Evolutionary conservation across 441 rosid genomes (phyloP).

Genomic region (Flueggea neowawraea): DNA sequence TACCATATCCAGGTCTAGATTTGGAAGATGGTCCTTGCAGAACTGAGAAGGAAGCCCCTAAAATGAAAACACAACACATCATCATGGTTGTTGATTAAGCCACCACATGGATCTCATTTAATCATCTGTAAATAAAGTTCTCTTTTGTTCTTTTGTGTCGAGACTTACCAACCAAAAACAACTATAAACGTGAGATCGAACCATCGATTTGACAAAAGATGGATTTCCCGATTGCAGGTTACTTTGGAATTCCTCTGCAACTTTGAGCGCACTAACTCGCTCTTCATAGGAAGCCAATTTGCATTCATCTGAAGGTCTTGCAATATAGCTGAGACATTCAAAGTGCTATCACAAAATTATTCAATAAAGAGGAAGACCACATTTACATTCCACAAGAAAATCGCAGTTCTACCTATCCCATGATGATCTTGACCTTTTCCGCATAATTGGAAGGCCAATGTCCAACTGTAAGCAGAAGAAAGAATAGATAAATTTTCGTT

Average conservation of each 20-base stretch:
- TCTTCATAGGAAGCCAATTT: constrained; percentile 49
- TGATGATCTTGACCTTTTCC: constrained; percentile 34
- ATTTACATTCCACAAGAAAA: background rate
- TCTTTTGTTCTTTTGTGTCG: background rate
- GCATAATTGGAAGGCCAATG: constrained; percentile 15
- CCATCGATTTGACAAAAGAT: constrained; percentile 59
- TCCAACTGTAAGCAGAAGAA: constrained; percentile 23
- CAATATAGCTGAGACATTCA: constrained; percentile 33
- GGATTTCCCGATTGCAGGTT: constrained; percentile 39
- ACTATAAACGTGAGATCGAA: constrained; percentile 70
- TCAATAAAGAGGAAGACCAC: too few species aligned
- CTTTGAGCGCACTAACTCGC: constrained; percentile 27
- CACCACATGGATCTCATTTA: too few species aligned
- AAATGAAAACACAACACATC: background rate
- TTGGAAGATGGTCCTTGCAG: constrained; percentile 40
- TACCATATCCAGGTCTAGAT: constrained; percentile 26
- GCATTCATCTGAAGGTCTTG: constrained; percentile 47
- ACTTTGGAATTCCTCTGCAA: constrained; percentile 42
- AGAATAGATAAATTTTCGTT: background rate
- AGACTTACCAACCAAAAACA: constrained; percentile 69
- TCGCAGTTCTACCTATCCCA: constrained; percentile 22
- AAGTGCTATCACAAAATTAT: background rate
- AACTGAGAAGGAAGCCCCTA: constrained; percentile 59
- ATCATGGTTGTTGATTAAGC: too few species aligned
- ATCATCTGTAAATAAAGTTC: too few species aligned